Evolutionary conservation across 805 yeast species (phyloP).

Genomic region (Candida glaebosa): DNA sequence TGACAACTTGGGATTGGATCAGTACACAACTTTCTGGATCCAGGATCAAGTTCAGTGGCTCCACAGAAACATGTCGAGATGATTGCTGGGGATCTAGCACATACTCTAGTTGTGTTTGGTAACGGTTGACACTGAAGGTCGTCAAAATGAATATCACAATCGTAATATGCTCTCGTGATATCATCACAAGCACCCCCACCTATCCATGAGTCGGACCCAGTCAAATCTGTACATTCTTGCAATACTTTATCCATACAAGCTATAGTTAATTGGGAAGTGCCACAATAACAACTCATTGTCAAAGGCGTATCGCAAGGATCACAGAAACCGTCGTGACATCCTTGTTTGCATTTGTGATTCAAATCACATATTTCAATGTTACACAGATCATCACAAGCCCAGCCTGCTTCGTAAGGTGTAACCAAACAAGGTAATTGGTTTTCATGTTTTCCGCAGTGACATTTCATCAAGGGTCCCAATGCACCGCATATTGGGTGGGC

Average conservation of each 20-base stretch:
- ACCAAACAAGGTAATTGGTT: conserved; percentile 70
- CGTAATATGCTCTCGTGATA: conserved; percentile 47
- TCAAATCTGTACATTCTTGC: conserved; percentile 23
- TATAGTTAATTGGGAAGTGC: conserved; percentile 43
- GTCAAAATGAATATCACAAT: conserved; percentile 64
- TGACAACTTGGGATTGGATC: conserved; percentile 81
- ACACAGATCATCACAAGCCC: conserved; percentile 67
- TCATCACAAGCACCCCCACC: conserved; percentile 35
- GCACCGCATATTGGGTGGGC: conserved; percentile 82
- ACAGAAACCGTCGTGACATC: conserved; percentile 82
- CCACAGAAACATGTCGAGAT: conserved; percentile 82
- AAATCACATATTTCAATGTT: conserved; percentile 59
- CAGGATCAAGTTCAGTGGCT: conserved; percentile 44
- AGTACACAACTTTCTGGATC: conserved; percentile 56
- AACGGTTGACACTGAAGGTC: conserved; percentile 51
- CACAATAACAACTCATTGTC: conserved; percentile 70
- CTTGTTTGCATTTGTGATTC: conserved; percentile 57
- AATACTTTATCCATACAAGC: conserved; percentile 45
- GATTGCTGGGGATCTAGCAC: conserved; percentile 61
- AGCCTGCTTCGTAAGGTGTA: conserved; percentile 64
- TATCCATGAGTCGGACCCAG: conserved; percentile 15
- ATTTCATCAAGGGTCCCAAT: conserved; percentile 63
- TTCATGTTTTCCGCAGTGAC: conserved; percentile 69
- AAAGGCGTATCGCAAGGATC: conserved; percentile 61
- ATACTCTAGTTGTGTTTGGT: conserved; percentile 23